phyloP scores from a whole-genome alignment of 768 basidiomycete species.

The Suillus subaureus region DNA sequence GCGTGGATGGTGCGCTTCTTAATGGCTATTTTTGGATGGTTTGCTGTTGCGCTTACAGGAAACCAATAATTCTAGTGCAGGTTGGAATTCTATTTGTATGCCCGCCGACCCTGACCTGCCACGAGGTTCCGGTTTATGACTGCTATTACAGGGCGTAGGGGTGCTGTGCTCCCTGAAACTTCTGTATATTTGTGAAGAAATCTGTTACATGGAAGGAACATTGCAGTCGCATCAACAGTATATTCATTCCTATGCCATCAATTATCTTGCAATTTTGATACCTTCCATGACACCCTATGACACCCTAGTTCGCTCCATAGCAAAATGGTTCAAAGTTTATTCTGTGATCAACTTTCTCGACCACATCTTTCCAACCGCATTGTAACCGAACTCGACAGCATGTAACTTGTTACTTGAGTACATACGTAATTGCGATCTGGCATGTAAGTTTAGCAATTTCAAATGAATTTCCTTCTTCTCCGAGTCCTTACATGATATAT shows the following conservation, averaged over 20 bases:
- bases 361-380: background rate
- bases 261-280: background rate
- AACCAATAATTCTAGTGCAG: slow-evolving; percentile 20
- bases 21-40: slow-evolving; percentile 81
- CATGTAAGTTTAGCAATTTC: background rate
- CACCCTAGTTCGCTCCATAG: background rate
- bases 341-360: background rate
- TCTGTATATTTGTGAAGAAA: slow-evolving; percentile 22
- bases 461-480: background rate
- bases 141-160: slow-evolving; percentile 1
- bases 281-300: slow-evolving; percentile 1
- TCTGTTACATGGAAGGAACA: background rate
- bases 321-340: background rate
- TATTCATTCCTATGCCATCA: background rate
- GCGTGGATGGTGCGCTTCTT: slow-evolving; percentile 81
- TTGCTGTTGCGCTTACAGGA: slow-evolving; percentile 58
- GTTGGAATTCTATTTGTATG: background rate
- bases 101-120: slow-evolving; percentile 5
- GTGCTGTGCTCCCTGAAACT: slow-evolving; percentile 6
- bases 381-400: background rate
- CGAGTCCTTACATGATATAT: background rate
- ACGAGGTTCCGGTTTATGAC: slow-evolving; percentile 1
- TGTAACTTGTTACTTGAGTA: background rate
- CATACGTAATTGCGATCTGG: background rate
- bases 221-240: background rate